phyloP scores from a whole-genome alignment of 176 grass and related monocot species.

The Carex pumila region DNA sequence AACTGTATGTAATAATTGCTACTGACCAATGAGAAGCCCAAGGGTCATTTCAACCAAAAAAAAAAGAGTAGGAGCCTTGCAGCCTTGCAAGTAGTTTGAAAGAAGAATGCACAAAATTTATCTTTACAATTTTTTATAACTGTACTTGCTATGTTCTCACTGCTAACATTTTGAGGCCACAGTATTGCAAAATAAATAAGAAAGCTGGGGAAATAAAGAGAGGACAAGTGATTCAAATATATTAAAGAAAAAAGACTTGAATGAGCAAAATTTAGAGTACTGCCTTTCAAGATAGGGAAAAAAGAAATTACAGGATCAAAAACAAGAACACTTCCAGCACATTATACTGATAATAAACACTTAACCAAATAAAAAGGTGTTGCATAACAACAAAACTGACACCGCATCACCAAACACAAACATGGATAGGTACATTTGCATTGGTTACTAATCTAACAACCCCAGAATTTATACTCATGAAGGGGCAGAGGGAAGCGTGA shows the following conservation, averaged over 20 bases:
- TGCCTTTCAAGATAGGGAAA: not conserved
- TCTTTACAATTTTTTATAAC: too few species aligned
- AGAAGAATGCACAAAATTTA: too few species aligned
- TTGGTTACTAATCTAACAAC: too few species aligned
- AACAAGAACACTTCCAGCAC: not conserved
- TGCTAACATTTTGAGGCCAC: not conserved
- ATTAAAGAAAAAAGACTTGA: not conserved
- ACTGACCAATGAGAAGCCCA: too few species aligned
- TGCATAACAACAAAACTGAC: not conserved
- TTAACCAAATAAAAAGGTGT: not conserved
- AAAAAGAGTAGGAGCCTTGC: too few species aligned
- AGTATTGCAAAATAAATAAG: not conserved
- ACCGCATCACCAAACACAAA: not conserved
- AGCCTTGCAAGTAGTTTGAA: too few species aligned
- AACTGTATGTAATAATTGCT: too few species aligned
- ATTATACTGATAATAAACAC: not conserved
- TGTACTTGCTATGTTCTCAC: not conserved
- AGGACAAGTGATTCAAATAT: not conserved
- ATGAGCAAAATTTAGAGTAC: not conserved
- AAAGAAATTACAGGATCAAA: not conserved
- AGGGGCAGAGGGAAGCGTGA: conserved; percentile 40
- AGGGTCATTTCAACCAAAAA: too few species aligned
- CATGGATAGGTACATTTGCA: not conserved
- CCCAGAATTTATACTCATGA: not conserved
- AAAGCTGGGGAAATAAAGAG: not conserved